Conservation (phyloP, 2,329 filamentous ascomycete species). For the Exserohilum turcica region DNA sequence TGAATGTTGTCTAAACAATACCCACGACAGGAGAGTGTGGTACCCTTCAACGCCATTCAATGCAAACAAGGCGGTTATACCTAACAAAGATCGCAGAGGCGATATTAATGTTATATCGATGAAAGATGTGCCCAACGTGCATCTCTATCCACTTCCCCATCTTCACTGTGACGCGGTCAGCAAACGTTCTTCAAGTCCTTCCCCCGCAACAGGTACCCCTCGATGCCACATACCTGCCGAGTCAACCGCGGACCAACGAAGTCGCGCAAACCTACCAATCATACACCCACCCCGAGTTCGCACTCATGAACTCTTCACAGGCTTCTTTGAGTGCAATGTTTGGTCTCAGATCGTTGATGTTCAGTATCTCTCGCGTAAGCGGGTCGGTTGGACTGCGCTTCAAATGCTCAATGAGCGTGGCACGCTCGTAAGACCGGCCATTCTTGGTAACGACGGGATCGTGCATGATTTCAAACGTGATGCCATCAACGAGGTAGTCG, state of each 20-base stretch:
- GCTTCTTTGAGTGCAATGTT: constrained; percentile 83
- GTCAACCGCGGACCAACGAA: constrained; percentile 18
- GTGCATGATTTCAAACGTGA: constrained; percentile 74
- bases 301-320: constrained; percentile 80
- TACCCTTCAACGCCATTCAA: not conserved
- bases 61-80: not conserved
- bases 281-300: constrained; percentile 84
- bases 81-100: not conserved
- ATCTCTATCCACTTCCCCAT: constrained; percentile 33
- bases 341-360: constrained; percentile 71
- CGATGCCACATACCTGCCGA: constrained; percentile 20
- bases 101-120: not conserved
- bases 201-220: not conserved
- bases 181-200: not conserved
- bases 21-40: not conserved
- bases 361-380: constrained; percentile 76
- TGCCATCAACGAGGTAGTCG: constrained; percentile 78
- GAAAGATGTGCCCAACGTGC: constrained; percentile 41
- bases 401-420: constrained; percentile 84
- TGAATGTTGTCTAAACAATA: not conserved
- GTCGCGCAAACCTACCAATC: constrained; percentile 69
- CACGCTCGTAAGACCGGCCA: constrained; percentile 87
- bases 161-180: constrained; percentile 33
- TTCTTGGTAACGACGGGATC: constrained; percentile 76
- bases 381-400: constrained; percentile 78